Evolutionary conservation across 495 filamentous ascomycete genomes (phyloP).

Genomic region (Aspergillus ellipticus): DNA sequence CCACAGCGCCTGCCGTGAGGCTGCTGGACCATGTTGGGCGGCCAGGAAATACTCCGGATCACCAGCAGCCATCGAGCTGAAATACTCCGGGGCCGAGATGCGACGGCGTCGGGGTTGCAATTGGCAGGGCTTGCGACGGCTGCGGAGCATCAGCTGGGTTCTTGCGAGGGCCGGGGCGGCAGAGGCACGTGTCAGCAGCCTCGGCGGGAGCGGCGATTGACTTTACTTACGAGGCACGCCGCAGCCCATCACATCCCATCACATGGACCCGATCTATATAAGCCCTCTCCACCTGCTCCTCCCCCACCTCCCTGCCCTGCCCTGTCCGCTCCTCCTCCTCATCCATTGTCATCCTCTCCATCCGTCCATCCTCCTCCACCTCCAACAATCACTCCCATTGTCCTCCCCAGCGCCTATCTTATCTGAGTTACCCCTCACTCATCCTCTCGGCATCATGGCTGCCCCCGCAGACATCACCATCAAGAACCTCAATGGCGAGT

Average conservation of each 20-base stretch:
- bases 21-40: not conserved
- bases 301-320: not conserved
- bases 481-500: conserved; percentile 71
- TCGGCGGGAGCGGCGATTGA: not conserved
- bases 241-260: not conserved
- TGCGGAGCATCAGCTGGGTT: too few species aligned
- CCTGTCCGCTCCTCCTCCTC: not conserved
- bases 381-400: not conserved
- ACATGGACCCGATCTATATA: not conserved
- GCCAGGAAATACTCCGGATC: not conserved
- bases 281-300: not conserved
- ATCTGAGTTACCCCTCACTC: conserved; percentile 8
- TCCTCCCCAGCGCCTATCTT: not conserved
- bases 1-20: not conserved
- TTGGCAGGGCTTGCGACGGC: too few species aligned
- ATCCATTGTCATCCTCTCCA: not conserved
- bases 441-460: conserved; percentile 61
- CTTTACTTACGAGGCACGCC: not conserved
- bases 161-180: too few species aligned
- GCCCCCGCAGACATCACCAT: conserved; percentile 71
- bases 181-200: not conserved
- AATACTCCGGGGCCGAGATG: not conserved
- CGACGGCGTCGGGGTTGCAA: too few species aligned
- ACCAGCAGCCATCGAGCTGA: not conserved
- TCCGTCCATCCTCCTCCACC: not conserved